These are phyloP conservation scores for Sutorius australiensis DNA, from an alignment of 768 basidiomycete genomes.

Conservation along the genomic window DNA sequence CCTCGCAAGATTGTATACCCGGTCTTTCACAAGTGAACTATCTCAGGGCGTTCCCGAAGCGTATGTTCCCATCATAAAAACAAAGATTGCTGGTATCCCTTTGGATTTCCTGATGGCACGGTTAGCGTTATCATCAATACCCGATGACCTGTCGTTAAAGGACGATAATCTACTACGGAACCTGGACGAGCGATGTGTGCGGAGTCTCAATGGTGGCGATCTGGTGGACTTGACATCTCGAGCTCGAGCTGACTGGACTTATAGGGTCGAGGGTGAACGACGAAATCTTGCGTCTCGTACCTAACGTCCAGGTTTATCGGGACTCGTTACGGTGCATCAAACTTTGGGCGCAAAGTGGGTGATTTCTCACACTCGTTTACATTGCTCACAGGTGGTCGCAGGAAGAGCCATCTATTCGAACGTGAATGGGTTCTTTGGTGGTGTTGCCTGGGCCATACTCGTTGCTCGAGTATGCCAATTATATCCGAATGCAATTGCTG, in stretches of 20 bases:
- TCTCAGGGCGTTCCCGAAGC: slow-evolving; percentile 91
- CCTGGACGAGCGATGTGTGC: slow-evolving; percentile 89
- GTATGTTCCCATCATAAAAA: slow-evolving; percentile 92
- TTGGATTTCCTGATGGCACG: slow-evolving; percentile 94
- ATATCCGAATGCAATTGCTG: slow-evolving; percentile 92
- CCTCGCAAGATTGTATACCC: background rate
- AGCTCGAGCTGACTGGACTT: slow-evolving; percentile 8
- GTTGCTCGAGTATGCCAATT: slow-evolving; percentile 99
- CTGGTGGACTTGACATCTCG: slow-evolving; percentile 2
- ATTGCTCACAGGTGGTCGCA: slow-evolving; percentile 30
- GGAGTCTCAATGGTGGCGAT: slow-evolving; percentile 80
- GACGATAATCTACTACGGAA: slow-evolving; percentile 91
- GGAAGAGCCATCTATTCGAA: slow-evolving; percentile 97
- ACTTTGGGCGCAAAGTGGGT: slow-evolving; percentile 92
- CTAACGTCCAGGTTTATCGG: slow-evolving; percentile 90
- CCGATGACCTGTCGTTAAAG: slow-evolving; percentile 83
- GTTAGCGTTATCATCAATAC: slow-evolving; percentile 80
- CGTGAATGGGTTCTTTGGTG: slow-evolving; percentile 95
- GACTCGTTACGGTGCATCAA: slow-evolving; percentile 95
- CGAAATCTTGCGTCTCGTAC: slow-evolving; percentile 91
- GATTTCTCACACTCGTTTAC: background rate
- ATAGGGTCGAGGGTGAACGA: slow-evolving; percentile 95
- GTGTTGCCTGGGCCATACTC: slow-evolving; percentile 98
- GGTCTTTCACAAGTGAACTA: slow-evolving; percentile 2
- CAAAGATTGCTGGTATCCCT: slow-evolving; percentile 87